These are phyloP conservation scores for Penstemon davidsonii DNA, from an alignment of 257 asterid species.

Conservation along the genomic window DNA sequence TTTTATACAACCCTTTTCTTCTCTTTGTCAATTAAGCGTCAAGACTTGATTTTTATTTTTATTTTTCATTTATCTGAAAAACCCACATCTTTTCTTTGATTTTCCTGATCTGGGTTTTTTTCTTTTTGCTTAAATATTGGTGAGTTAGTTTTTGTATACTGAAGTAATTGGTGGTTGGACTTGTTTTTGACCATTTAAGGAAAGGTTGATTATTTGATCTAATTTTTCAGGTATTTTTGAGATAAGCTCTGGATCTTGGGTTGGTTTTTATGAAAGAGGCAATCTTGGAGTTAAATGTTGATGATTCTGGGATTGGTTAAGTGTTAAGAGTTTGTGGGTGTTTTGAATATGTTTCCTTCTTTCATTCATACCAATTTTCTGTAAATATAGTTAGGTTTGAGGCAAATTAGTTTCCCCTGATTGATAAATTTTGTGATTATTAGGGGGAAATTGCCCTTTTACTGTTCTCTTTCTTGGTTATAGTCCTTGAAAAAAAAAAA, in stretches of 20 bases:
- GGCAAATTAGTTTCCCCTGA: slow-evolving; percentile 31
- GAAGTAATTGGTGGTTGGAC: slow-evolving; percentile 33
- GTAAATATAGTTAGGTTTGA: slow-evolving; percentile 40
- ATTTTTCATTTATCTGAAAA: slow-evolving; percentile 35
- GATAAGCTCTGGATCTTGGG: slow-evolving; percentile 58
- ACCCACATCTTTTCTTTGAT: slow-evolving; percentile 31
- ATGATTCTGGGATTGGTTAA: slow-evolving; percentile 72
- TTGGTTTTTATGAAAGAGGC: slow-evolving; percentile 45
- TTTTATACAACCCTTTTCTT: neutral
- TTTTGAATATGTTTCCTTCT: slow-evolving; percentile 9
- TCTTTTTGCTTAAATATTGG: slow-evolving; percentile 13
- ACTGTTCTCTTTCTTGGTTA: slow-evolving; percentile 29
- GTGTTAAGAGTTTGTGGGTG: slow-evolving; percentile 33
- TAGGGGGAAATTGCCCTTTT: slow-evolving; percentile 29
- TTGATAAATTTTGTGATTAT: slow-evolving; percentile 42
- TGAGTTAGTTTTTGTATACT: slow-evolving; percentile 25
- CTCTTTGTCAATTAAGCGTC: slow-evolving; percentile 22
- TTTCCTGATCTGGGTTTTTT: slow-evolving; percentile 47
- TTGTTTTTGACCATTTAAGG: slow-evolving; percentile 15
- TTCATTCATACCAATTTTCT: slow-evolving; percentile 23
- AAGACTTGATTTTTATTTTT: slow-evolving; percentile 32
- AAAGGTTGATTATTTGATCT: neutral
- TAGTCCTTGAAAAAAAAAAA: slow-evolving; percentile 27
- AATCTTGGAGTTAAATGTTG: slow-evolving; percentile 49
- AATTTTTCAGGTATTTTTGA: slow-evolving; percentile 25